Conservation (phyloP, 2,329 filamentous ascomycete species). For the Alternaria sp. region DNA sequence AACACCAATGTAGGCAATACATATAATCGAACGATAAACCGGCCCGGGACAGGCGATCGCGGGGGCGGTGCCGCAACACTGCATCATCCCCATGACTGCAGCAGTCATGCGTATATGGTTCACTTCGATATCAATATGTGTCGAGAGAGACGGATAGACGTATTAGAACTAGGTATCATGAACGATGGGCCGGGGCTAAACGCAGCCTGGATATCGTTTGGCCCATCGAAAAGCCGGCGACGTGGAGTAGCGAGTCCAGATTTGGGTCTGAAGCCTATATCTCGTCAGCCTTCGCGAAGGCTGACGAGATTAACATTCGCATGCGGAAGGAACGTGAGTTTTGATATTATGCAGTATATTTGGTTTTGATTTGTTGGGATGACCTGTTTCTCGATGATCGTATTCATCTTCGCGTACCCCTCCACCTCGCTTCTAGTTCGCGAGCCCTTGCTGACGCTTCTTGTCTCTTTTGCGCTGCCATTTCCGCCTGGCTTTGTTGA, state of each 20-base stretch:
- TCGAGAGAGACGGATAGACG: neutral
- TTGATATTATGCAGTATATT: neutral
- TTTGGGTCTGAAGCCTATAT: neutral
- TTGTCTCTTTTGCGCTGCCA: constrained; percentile 46
- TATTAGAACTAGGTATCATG: neutral
- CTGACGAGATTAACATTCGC: neutral
- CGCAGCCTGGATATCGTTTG: neutral
- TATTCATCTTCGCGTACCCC: constrained; percentile 16
- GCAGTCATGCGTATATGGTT: neutral
- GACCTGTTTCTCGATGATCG: neutral
- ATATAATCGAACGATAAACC: neutral
- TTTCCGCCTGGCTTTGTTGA: constrained; percentile 56
- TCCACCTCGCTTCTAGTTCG: constrained; percentile 55
- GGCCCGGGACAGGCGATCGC: neutral
- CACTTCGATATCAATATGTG: neutral
- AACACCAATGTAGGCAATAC: neutral
- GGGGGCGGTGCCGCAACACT: neutral
- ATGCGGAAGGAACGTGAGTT: neutral
- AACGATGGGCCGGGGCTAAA: neutral
- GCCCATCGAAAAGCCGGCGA: neutral
- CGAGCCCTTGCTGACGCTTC: constrained; percentile 54
- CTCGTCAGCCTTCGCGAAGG: neutral
- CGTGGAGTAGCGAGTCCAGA: neutral
- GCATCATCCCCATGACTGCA: neutral
- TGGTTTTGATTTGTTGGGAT: neutral